These are phyloP conservation scores for Aspergillus fischeri DNA, from an alignment of 2,329 filamentous ascomycete genomes.

Conservation along the genomic window DNA sequence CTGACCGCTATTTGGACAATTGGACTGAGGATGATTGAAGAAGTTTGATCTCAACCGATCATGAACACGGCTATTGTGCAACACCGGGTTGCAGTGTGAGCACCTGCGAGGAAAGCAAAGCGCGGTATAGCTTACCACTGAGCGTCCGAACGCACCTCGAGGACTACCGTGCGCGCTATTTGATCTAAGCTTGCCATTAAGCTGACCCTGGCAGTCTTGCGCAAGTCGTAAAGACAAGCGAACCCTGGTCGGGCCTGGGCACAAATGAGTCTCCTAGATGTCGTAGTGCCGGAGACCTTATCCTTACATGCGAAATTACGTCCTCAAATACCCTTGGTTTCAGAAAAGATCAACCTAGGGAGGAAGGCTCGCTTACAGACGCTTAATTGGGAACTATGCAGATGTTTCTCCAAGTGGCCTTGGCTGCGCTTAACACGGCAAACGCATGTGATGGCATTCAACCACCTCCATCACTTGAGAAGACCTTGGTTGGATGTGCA, in stretches of 20 bases:
- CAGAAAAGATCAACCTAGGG: not conserved
- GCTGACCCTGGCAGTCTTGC: not conserved
- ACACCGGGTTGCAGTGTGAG: not conserved
- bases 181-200: not conserved
- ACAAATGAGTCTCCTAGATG: not conserved
- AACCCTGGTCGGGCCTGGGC: not conserved
- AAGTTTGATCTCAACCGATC: not conserved
- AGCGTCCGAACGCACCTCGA: not conserved
- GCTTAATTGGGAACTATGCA: not conserved
- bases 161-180: not conserved
- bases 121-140: not conserved
- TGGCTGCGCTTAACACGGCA: constrained; percentile 2
- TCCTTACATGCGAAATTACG: not conserved
- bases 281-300: not conserved
- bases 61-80: not conserved
- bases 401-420: not conserved
- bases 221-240: not conserved
- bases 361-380: not conserved
- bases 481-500: not conserved
- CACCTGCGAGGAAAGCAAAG: not conserved
- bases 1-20: not conserved
- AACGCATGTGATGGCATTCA: not conserved
- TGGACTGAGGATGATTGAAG: not conserved
- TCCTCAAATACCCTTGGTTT: not conserved
- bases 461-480: not conserved